Evolutionary conservation across 2,329 filamentous ascomycete genomes (phyloP).

Genomic region (Aspergillus tanneri): DNA sequence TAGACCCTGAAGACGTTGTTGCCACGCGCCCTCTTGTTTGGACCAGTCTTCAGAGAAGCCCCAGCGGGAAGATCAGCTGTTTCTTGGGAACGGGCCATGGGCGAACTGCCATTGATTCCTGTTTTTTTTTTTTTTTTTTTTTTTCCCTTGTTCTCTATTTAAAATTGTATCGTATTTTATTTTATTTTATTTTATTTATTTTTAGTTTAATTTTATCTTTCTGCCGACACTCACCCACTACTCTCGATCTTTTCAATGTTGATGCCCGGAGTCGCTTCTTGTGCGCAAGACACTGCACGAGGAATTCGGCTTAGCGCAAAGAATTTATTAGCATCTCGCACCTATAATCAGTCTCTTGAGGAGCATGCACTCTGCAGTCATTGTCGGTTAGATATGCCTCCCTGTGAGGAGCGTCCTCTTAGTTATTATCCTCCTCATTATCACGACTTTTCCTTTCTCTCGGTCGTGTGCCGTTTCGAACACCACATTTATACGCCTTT

Average conservation of each 20-base stretch:
- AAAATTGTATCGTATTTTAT: not conserved
- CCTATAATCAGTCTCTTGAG: not conserved
- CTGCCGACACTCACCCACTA: constrained; percentile 1
- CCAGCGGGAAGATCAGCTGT: not conserved
- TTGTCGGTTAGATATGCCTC: constrained; percentile 15
- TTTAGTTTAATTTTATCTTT: constrained; percentile 12
- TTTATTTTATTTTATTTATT: constrained; percentile 7
- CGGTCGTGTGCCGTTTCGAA: not conserved
- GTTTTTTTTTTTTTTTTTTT: constrained; percentile 9
- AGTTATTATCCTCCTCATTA: constrained; percentile 3
- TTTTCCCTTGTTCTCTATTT: constrained; percentile 9
- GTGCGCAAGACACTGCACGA: constrained; percentile 2
- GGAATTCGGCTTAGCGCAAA: constrained; percentile 4
- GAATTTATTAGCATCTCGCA: not conserved
- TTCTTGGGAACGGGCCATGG: constrained; percentile 9
- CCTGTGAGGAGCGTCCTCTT: constrained; percentile 13
- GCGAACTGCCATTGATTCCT: not conserved
- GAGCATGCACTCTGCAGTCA: constrained; percentile 10
- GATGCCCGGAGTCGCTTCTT: not conserved
- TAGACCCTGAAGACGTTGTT: not conserved
- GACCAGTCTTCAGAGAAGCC: constrained; percentile 9
- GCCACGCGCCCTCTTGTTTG: constrained; percentile 4
- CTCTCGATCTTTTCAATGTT: not conserved
- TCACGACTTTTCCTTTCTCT: constrained; percentile 6
- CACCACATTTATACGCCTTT: constrained; percentile 2